phyloP scores from a whole-genome alignment of 2,329 filamentous ascomycete genomes.

The Xylaria sp. region DNA sequence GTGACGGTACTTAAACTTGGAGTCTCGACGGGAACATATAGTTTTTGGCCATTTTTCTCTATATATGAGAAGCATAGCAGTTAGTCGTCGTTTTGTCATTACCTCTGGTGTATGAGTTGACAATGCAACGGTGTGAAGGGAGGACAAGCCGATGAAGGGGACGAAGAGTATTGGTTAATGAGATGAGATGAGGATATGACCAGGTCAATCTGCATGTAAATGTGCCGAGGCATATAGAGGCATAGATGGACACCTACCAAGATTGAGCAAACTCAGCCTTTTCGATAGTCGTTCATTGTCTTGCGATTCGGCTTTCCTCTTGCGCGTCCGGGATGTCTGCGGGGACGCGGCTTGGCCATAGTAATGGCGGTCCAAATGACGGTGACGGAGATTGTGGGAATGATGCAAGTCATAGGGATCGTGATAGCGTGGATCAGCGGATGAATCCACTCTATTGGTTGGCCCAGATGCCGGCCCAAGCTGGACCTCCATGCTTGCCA shows the following conservation, averaged over 20 bases:
- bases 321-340: conserved; percentile 54
- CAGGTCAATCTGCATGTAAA: not conserved
- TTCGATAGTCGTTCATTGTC: conserved; percentile 83
- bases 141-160: conserved; percentile 31
- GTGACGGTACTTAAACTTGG: conserved; percentile 47
- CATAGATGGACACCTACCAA: conserved; percentile 67
- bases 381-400: conserved; percentile 13
- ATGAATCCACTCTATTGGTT: conserved; percentile 34
- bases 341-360: conserved; percentile 23
- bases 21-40: conserved; percentile 73
- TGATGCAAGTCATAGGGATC: conserved; percentile 34
- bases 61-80: conserved; percentile 44
- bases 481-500: conserved; percentile 43
- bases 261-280: conserved; percentile 81
- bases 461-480: conserved; percentile 38
- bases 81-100: conserved; percentile 41
- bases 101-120: not conserved
- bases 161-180: conserved; percentile 13
- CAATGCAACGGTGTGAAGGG: not conserved
- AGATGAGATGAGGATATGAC: not conserved
- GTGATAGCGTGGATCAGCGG: conserved; percentile 28
- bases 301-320: conserved; percentile 70
- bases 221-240: conserved; percentile 11
- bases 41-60: conserved; percentile 72
- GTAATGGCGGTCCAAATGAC: conserved; percentile 6